Conservation (phyloP, 352 stramenopile genomes). For the Phytophthora sansomeana region DNA sequence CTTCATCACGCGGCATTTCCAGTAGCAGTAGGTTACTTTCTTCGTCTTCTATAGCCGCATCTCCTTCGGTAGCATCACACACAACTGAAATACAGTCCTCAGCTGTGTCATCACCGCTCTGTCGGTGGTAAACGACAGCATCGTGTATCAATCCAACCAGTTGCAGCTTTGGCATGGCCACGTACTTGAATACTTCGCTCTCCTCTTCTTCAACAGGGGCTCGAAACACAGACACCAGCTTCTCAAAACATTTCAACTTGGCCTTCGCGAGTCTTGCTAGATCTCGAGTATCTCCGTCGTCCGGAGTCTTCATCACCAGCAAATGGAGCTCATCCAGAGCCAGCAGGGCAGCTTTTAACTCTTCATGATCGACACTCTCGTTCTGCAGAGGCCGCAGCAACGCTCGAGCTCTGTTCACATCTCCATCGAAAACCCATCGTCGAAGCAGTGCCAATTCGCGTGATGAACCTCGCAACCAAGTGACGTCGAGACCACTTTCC, state of each 20-base stretch:
- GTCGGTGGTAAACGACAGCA: constrained; percentile 35
- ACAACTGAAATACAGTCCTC: constrained; percentile 41
- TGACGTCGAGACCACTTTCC: constrained; percentile 63
- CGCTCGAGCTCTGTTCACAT: constrained; percentile 45
- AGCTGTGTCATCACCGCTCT: constrained; percentile 4
- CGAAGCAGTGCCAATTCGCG: constrained; percentile 58
- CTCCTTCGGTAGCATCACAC: constrained; percentile 10
- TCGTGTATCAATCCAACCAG: constrained; percentile 53
- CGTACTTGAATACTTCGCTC: constrained; percentile 56
- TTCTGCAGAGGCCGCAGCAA: constrained; percentile 50
- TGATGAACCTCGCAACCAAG: constrained; percentile 64
- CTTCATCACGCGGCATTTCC: constrained; percentile 1
- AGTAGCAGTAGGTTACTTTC: constrained; percentile 21
- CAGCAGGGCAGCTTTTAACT: constrained; percentile 22
- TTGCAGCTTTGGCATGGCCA: constrained; percentile 46
- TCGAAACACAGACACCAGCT: constrained; percentile 56
- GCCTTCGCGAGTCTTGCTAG: constrained; percentile 41
- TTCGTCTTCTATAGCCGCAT: not conserved
- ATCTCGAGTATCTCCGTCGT: not conserved
- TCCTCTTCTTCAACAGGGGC: constrained; percentile 42
- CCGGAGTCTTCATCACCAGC: constrained; percentile 28
- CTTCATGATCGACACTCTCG: constrained; percentile 15
- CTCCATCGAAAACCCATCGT: constrained; percentile 59
- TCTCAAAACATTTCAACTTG: constrained; percentile 58
- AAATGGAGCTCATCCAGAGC: constrained; percentile 51